Evolutionary conservation across 495 filamentous ascomycete genomes (phyloP).

Genomic region (Talaromyces liani): DNA sequence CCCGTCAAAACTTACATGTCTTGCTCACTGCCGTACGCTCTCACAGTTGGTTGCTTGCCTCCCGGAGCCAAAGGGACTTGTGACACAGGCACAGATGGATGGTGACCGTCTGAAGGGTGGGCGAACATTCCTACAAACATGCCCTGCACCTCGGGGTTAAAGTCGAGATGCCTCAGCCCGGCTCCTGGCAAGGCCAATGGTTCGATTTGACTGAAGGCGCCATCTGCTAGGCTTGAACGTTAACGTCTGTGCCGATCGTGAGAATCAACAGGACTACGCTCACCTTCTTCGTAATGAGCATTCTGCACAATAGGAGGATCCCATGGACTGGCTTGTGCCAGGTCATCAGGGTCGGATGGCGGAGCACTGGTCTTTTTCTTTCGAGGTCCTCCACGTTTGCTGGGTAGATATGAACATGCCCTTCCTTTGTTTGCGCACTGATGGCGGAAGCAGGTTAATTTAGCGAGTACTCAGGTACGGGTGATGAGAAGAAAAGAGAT

Average conservation of each 20-base stretch:
- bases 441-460: conserved; percentile 8
- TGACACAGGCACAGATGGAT: conserved; percentile 14
- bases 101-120: conserved; percentile 14
- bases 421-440: conserved; percentile 47
- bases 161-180: conserved; percentile 34
- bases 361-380: conserved; percentile 14
- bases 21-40: conserved; percentile 34
- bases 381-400: conserved; percentile 49
- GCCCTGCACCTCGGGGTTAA: conserved; percentile 26
- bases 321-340: not conserved
- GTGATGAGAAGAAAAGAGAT: not conserved
- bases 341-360: not conserved
- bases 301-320: not conserved
- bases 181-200: conserved; percentile 36
- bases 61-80: conserved; percentile 25
- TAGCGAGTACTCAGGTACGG: not conserved
- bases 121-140: conserved; percentile 32
- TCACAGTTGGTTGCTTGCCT: conserved; percentile 23
- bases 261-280: not conserved
- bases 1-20: conserved; percentile 27
- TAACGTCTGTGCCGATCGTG: not conserved
- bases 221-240: not conserved
- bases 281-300: conserved; percentile 6
- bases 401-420: conserved; percentile 48
- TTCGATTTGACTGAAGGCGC: conserved; percentile 33